These are phyloP conservation scores for Daldinia bambusicola DNA, from an alignment of 495 filamentous ascomycete genomes.

Conservation along the genomic window DNA sequence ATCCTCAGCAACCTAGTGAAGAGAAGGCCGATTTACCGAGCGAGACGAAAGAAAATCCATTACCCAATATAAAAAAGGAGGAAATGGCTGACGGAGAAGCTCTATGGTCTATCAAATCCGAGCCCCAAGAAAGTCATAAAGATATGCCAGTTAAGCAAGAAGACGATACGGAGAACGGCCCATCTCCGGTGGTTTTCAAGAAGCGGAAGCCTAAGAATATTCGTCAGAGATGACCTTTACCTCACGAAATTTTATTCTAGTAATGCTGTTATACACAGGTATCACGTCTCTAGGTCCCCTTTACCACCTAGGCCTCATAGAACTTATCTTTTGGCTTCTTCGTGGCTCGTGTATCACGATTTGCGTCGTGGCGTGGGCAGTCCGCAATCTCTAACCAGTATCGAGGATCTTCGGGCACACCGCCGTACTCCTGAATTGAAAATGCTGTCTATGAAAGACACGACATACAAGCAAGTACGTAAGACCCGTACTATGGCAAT, in stretches of 20 bases:
- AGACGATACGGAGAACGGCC: slow-evolving; percentile 41
- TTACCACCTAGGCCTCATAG: background rate
- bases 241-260: background rate
- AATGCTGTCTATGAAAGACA: background rate
- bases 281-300: background rate
- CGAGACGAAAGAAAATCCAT: slow-evolving; percentile 55
- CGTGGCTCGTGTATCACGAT: background rate
- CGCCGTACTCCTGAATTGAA: background rate
- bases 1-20: slow-evolving; percentile 1
- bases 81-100: slow-evolving; percentile 34
- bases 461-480: background rate
- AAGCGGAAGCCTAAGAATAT: slow-evolving; percentile 87
- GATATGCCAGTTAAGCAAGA: slow-evolving; percentile 52
- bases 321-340: background rate
- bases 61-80: slow-evolving; percentile 49
- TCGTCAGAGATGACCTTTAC: slow-evolving; percentile 57
- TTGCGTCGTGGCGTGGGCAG: background rate
- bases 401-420: background rate
- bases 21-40: slow-evolving; percentile 49
- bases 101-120: slow-evolving; percentile 19
- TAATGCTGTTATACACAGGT: background rate
- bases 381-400: background rate
- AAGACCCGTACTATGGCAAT: background rate
- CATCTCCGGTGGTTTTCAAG: slow-evolving; percentile 76
- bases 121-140: slow-evolving; percentile 24